Percentiles rank a stretch among this genome's conserved stretches.
Evolutionary conservation across 2,329 filamentous ascomycete genomes (phyloP).

Genomic region (Pseudogymnoascus sp.): DNA sequence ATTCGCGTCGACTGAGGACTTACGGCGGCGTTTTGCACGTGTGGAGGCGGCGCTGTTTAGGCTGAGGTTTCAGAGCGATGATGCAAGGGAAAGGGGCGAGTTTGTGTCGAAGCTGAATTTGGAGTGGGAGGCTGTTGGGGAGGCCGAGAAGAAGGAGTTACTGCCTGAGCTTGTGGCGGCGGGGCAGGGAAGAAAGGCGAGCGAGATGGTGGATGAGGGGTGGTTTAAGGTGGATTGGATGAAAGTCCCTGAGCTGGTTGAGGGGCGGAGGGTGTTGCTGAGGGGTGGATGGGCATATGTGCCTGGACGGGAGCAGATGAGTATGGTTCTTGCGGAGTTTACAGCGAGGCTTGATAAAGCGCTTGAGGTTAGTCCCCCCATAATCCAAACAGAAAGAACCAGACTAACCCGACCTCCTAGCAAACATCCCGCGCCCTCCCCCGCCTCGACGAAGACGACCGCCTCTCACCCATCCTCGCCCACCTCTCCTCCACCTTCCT

Average conservation of each 20-base stretch:
- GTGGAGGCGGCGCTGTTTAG: constrained; percentile 87
- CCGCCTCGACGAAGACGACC: constrained; percentile 84
- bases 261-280: constrained; percentile 67
- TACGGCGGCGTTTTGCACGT: constrained; percentile 75
- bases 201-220: constrained; percentile 60
- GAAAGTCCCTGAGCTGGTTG: constrained; percentile 81
- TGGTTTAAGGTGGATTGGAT: constrained; percentile 99
- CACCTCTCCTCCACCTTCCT: constrained; percentile 95
- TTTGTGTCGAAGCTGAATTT: constrained; percentile 74
- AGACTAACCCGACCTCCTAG: constrained; percentile 32
- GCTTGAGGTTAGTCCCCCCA: constrained; percentile 55
- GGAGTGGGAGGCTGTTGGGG: constrained; percentile 74
- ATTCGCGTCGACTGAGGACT: constrained; percentile 84
- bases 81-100: constrained; percentile 58
- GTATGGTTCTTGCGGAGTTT: constrained; percentile 85
- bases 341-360: constrained; percentile 68
- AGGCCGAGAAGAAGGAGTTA: constrained; percentile 59
- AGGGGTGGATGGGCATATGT: constrained; percentile 83
- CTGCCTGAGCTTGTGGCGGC: constrained; percentile 27
- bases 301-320: constrained; percentile 75
- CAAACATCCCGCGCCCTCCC: constrained; percentile 86
- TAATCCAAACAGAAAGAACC: background rate
- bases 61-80: constrained; percentile 70
- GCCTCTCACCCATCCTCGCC: constrained; percentile 64
- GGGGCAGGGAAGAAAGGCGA: constrained; percentile 30